Evolutionary conservation across 2,329 filamentous ascomycete species (phyloP).

Genomic region (Berkeleyomyces rouxiae): DNA sequence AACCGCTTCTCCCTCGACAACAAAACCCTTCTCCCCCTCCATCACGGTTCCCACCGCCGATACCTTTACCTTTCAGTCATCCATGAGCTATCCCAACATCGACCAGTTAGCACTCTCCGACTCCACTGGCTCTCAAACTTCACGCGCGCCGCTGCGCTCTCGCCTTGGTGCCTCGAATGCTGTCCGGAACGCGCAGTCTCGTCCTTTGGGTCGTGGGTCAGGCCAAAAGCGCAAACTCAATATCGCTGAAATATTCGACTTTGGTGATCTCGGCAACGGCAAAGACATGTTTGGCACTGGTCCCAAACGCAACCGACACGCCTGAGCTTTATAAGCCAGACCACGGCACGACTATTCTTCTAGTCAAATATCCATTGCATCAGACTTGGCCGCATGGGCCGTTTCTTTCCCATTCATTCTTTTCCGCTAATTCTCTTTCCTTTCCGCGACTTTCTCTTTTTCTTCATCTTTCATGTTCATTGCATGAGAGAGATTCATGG

Average conservation of each 20-base stretch:
- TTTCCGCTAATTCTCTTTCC: not conserved
- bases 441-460: not conserved
- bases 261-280: slow-evolving; percentile 43
- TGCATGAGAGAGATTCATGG: not conserved
- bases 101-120: slow-evolving; percentile 45
- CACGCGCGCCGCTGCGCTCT: slow-evolving; percentile 5
- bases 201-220: slow-evolving; percentile 42
- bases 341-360: not conserved
- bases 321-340: slow-evolving; percentile 16
- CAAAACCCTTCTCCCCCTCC: not conserved
- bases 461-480: not conserved
- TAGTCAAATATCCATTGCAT: not conserved
- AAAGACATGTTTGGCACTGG: slow-evolving; percentile 40
- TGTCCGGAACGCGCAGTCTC: slow-evolving; percentile 16
- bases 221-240: slow-evolving; percentile 60
- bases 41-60: slow-evolving; percentile 37
- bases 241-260: slow-evolving; percentile 59
- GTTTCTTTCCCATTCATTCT: not conserved
- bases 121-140: slow-evolving; percentile 20
- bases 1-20: slow-evolving; percentile 5
- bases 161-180: slow-evolving; percentile 14
- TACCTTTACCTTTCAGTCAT: slow-evolving; percentile 53
- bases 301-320: slow-evolving; percentile 35
- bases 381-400: not conserved
- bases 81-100: slow-evolving; percentile 39